Percentiles rank a stretch among this genome's conserved stretches.
Evolutionary conservation across 208 protist species (phyloP).

Genomic region (Naegleria fowleri): DNA sequence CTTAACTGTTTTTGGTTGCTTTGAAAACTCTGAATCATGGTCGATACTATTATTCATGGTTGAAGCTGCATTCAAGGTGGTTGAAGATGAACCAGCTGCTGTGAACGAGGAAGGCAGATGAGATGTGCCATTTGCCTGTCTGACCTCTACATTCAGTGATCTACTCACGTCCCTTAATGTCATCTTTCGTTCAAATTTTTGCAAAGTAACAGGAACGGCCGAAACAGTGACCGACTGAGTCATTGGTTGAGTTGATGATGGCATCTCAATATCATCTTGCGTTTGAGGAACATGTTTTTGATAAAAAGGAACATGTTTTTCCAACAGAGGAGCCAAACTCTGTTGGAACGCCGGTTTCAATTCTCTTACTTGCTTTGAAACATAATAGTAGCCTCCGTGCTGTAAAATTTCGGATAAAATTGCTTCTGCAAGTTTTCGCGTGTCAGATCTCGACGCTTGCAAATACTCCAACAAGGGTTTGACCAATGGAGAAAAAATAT

Average conservation of each 20-base stretch:
- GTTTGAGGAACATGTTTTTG: no score
- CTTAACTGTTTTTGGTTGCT: background rate
- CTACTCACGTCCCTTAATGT: background rate
- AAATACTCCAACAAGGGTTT: background rate
- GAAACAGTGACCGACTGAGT: background rate
- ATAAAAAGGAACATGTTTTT: background rate
- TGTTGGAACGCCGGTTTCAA: slow-evolving; percentile 14
- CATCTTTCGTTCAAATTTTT: background rate
- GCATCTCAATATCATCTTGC: background rate
- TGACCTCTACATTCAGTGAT: background rate
- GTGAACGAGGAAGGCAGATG: no score
- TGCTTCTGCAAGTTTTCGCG: background rate
- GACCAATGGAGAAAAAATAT: background rate
- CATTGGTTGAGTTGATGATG: background rate
- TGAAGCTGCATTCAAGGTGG: no score
- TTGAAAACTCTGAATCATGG: background rate
- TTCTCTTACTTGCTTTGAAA: background rate
- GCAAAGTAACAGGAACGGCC: background rate
- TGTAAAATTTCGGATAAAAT: background rate
- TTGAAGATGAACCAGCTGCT: no score
- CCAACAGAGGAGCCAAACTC: background rate
- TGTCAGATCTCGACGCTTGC: background rate
- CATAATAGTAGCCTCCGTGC: background rate
- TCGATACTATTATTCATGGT: background rate
- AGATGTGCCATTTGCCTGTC: background rate